phyloP scores from a whole-genome alignment of 371 early-diverging fungal genomes.

The Mortierella sp. region DNA sequence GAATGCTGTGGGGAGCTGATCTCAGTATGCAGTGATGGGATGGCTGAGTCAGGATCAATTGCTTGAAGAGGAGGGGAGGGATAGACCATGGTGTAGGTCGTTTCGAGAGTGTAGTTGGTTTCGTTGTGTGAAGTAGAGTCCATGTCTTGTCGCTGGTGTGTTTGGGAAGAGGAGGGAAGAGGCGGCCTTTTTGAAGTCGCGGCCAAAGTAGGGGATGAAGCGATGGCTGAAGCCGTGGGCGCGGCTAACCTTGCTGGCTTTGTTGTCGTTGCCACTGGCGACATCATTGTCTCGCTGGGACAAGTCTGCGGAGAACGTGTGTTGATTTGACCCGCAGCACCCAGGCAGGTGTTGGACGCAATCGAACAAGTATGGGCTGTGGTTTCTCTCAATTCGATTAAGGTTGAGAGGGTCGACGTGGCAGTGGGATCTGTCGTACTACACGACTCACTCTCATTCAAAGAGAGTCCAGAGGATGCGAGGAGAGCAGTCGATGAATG shows the following conservation, averaged over 20 bases:
- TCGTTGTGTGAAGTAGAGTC: neutral
- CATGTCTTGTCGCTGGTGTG: slow-evolving; percentile 2
- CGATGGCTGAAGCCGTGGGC: neutral
- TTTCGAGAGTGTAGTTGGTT: neutral
- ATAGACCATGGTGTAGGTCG: slow-evolving; percentile 6
- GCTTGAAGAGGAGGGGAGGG: slow-evolving; percentile 17
- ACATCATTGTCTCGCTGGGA: neutral
- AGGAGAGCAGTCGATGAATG: neutral
- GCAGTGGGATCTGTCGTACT: too few species aligned
- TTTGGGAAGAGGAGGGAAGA: slow-evolving; percentile 3
- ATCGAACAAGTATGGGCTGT: too few species aligned
- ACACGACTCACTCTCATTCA: too few species aligned
- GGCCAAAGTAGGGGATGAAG: neutral
- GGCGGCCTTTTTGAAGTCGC: slow-evolving; percentile 11
- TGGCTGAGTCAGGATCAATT: neutral
- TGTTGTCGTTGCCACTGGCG: neutral
- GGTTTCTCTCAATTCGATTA: too few species aligned
- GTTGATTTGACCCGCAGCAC: too few species aligned
- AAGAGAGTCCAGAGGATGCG: neutral
- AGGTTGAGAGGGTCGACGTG: too few species aligned
- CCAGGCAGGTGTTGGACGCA: too few species aligned
- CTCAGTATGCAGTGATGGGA: slow-evolving; percentile 1
- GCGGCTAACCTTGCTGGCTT: neutral
- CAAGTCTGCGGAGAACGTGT: too few species aligned
- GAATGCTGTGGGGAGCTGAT: neutral